phyloP scores from a whole-genome alignment of 139 green algal species.

The Chlorella ohadii region DNA sequence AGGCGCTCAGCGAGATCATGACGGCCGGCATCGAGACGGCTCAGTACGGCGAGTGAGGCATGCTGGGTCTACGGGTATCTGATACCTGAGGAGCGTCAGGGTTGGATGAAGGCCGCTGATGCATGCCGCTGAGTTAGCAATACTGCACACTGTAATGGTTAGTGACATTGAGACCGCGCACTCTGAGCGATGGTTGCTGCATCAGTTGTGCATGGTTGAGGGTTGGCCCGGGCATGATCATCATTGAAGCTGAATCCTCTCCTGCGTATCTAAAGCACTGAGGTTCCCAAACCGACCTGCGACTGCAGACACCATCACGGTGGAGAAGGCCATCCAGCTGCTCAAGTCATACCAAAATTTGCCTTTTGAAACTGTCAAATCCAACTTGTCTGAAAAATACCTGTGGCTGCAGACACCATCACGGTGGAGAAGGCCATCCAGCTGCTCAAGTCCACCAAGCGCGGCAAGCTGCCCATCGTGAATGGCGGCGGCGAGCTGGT shows the following conservation, averaged over 20 bases:
- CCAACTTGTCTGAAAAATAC: too few species aligned
- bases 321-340: constrained; percentile 61
- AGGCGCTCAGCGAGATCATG: constrained; percentile 86
- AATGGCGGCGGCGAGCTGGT: constrained; percentile 73
- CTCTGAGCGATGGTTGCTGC: constrained; percentile 37
- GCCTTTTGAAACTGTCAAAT: too few species aligned
- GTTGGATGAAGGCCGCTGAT: too few species aligned
- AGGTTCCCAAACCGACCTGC: too few species aligned
- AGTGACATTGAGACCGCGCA: constrained; percentile 65
- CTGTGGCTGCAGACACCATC: too few species aligned
- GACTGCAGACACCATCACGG: constrained; percentile 32
- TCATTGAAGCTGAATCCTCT: too few species aligned
- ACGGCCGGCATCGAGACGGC: constrained; percentile 74
- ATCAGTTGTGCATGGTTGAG: too few species aligned
- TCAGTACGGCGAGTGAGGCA: too few species aligned
- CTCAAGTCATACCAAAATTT: constrained; percentile 71
- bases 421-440: constrained; percentile 59
- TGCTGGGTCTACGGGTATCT: neutral
- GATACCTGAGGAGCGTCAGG: too few species aligned
- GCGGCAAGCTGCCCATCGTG: constrained; percentile 79
- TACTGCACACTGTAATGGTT: too few species aligned
- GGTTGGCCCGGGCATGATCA: too few species aligned
- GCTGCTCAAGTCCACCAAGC: constrained; percentile 66
- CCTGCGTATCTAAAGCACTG: too few species aligned
- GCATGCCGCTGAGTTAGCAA: constrained; percentile 70